Evolutionary conservation across 495 filamentous ascomycete genomes (phyloP).

Genomic region (Aspergillus incahuasiensis): DNA sequence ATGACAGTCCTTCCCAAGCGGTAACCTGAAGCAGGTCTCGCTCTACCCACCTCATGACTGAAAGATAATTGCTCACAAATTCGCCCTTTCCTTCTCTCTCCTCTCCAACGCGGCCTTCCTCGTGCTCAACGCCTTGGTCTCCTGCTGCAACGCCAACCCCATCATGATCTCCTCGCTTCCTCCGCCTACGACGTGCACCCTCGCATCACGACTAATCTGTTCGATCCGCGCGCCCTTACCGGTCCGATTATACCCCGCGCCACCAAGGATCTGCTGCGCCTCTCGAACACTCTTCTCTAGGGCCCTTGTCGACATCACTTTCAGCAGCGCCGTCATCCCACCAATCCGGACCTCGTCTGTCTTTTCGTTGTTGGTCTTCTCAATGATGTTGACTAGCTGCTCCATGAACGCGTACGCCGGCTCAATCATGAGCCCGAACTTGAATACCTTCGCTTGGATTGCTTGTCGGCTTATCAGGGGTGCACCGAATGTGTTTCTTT

Average conservation of each 20-base stretch:
- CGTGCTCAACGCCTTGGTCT: constrained; percentile 35
- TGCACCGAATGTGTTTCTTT: constrained; percentile 46
- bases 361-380: constrained; percentile 31
- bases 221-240: constrained; percentile 50
- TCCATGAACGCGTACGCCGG: constrained; percentile 47
- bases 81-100: constrained; percentile 31
- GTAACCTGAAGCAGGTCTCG: too few relatives aligned
- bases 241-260: constrained; percentile 50
- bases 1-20: too few relatives aligned
- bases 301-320: constrained; percentile 51
- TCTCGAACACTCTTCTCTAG: constrained; percentile 55
- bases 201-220: constrained; percentile 53
- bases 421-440: constrained; percentile 47
- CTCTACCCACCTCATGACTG: too few relatives aligned
- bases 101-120: constrained; percentile 31
- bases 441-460: constrained; percentile 46
- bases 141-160: constrained; percentile 46
- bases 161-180: constrained; percentile 56
- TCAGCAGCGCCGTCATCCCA: constrained; percentile 45
- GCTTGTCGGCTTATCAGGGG: constrained; percentile 43
- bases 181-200: constrained; percentile 55
- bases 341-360: constrained; percentile 41
- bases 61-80: constrained; percentile 16
- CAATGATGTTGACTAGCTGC: constrained; percentile 43
- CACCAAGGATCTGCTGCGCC: constrained; percentile 58